A percentile compares a stretch with the other conserved stretches of the same genome.
These are phyloP conservation scores for Allium cepa DNA, from an alignment of 106 monocot species.

Conservation along the genomic window DNA sequence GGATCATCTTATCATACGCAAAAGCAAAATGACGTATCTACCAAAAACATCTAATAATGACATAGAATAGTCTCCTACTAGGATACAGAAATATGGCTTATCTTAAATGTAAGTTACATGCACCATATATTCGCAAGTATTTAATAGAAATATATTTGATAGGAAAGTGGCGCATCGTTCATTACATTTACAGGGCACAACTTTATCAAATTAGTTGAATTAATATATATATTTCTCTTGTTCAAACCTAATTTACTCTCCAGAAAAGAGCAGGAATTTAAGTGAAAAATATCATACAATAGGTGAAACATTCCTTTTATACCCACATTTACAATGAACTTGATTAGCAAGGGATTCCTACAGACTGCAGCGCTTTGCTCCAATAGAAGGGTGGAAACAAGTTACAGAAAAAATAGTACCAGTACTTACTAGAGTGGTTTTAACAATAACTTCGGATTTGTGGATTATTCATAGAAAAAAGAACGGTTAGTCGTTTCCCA, in stretches of 20 bases:
- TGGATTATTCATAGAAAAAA: not conserved
- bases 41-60: not conserved
- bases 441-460: constrained; percentile 1
- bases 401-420: constrained; percentile 1
- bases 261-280: constrained; percentile 12
- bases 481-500: constrained; percentile 30
- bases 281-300: not conserved
- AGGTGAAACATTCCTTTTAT: constrained; percentile 8
- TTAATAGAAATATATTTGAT: no score
- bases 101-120: no score
- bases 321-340: constrained; percentile 24
- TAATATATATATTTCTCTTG: constrained; percentile 51
- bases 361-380: constrained; percentile 1
- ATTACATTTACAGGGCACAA: constrained; percentile 45
- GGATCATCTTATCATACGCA: no score
- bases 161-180: not conserved
- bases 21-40: no score
- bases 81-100: no score
- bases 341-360: constrained; percentile 10
- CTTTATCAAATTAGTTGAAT: constrained; percentile 31
- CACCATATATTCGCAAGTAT: no score
- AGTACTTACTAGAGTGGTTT: not conserved
- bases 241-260: constrained; percentile 32
- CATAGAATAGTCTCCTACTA: not conserved
- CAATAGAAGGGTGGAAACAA: not conserved